phyloP scores from a whole-genome alignment of 345 rosid species.

The Microthlaspi erraticum region DNA sequence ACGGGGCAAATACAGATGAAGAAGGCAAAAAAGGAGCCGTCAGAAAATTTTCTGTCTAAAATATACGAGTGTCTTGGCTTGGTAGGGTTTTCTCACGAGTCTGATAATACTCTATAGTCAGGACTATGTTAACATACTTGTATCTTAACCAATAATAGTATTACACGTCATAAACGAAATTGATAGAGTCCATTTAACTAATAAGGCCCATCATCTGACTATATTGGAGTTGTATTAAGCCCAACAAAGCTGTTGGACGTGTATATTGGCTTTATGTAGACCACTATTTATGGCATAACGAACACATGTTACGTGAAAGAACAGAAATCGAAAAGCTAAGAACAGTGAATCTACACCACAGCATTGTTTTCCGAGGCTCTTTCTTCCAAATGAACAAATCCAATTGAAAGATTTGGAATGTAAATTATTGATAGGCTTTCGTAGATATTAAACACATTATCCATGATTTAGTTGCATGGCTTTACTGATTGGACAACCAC shows the following conservation, averaged over 20 bases:
- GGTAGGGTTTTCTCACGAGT: conserved; percentile 17
- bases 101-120: background rate
- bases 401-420: background rate
- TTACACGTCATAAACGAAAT: background rate
- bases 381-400: background rate
- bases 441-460: background rate
- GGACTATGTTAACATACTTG: background rate
- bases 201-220: background rate
- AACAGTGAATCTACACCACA: background rate
- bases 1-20: background rate
- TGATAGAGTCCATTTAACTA: background rate
- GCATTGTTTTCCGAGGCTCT: background rate
- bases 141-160: background rate
- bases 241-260: background rate
- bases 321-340: background rate
- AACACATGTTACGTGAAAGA: no score
- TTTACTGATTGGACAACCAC: background rate
- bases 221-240: background rate
- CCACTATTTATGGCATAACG: no score
- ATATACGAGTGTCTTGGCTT: background rate
- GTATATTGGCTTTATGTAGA: no score
- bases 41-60: background rate
- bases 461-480: conserved; percentile 24
- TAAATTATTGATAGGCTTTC: background rate
- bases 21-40: background rate